Evolutionary conservation across 2,329 filamentous ascomycete genomes (phyloP), one percentile per base, ranked within the genome.

Genomic region (Neopestalotiopsis sp.): DNA sequence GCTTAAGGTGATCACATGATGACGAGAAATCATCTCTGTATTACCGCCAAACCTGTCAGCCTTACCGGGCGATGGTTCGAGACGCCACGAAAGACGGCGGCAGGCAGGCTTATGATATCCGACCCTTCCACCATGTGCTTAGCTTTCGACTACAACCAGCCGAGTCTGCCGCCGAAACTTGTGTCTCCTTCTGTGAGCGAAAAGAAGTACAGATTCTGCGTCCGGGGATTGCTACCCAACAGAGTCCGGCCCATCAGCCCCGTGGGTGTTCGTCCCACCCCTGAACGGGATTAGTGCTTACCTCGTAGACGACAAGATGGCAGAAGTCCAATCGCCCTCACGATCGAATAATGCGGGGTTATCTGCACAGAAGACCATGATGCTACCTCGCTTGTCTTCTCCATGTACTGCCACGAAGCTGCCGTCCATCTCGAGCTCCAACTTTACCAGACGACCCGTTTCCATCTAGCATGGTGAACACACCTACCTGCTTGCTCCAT

Each of bases 251-350:
- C 59, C 12, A 62, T 34, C 32, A 42, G 59, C 32, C n/a, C 59
- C 45, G n/a, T 52, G 45, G 24, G 59, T 20, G n/a, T 34, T 20
- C 9, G n/a, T 40, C 59, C 10, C 12, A 30, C 45, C 64, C 71
- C 68, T 66, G 24, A 71, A 69, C 42, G 68, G 69, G 68, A 64
- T 68, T 73, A 73, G 72, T 63, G 73, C 73, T 74, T 73, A 74
- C 73, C 9, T 52, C 59, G 59, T 38, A 9, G 32, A 62, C 30
- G 34, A 59, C 59, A 20, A 52, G 20, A 62, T 40, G 59, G 59
- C 59, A 62, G 59, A 20, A 52, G 45, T 52, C 45, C n/a, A 30
- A 62, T 40, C 13, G 32, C 20, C 9, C 10, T 24, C 62, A 20
- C n/a, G 62, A 24, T 14, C 38, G 45, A 20, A 30, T 14, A 52